phyloP scores from a whole-genome alignment of 2,329 filamentous ascomycete genomes.

The Epichloe sibirici region DNA sequence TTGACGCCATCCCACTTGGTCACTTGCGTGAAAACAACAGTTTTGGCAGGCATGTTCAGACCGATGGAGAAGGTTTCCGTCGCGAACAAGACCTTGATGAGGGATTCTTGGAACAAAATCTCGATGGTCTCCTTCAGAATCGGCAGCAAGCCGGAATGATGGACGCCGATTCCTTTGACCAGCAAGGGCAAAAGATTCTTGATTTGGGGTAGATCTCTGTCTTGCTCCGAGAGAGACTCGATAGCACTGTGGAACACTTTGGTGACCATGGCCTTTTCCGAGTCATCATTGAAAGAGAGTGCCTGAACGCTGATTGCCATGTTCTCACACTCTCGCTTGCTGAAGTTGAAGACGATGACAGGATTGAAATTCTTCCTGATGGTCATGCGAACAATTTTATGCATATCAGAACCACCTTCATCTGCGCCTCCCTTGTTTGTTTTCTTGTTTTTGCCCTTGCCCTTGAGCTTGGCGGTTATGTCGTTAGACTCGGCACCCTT shows the following conservation, averaged over 20 bases:
- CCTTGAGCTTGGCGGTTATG: constrained; percentile 66
- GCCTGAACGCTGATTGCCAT: constrained; percentile 78
- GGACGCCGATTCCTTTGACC: constrained; percentile 86
- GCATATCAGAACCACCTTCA: constrained; percentile 69
- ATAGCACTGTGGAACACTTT: constrained; percentile 93
- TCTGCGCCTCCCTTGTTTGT: constrained; percentile 76
- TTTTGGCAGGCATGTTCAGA: constrained; percentile 98
- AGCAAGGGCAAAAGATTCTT: constrained; percentile 79
- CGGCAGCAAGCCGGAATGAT: constrained; percentile 88
- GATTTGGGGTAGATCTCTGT: constrained; percentile 81
- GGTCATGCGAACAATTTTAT: constrained; percentile 98
- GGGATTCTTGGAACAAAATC: constrained; percentile 93
- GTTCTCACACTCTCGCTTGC: constrained; percentile 90
- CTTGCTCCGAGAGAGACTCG: constrained; percentile 82
- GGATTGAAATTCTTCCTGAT: constrained; percentile 96
- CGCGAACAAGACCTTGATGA: constrained; percentile 96
- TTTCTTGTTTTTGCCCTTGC: constrained; percentile 85
- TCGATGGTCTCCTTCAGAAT: constrained; percentile 98
- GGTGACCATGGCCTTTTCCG: constrained; percentile 85
- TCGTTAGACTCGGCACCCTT: constrained; percentile 77
- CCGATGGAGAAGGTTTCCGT: constrained; percentile 99
- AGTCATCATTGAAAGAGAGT: constrained; percentile 90
- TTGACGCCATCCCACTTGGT: constrained; percentile 84
- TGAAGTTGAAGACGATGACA: constrained; percentile 98
- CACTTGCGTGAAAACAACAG: constrained; percentile 95